Evolutionary conservation across 129 eudicot genomes (phyloP).

Genomic region (Lactuca sativa): DNA sequence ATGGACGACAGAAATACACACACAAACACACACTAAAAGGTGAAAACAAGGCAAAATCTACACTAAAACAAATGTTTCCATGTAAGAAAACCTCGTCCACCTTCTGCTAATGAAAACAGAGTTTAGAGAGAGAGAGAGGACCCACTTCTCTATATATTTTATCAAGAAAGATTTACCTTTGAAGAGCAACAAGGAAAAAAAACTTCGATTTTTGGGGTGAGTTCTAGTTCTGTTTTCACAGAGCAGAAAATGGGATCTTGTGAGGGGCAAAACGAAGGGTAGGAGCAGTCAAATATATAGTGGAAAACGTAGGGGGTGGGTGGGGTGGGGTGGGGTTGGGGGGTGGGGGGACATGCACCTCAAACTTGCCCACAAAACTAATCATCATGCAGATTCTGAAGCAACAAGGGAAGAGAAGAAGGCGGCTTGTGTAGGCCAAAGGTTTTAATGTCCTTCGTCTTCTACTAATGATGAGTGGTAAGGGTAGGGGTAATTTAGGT

Average conservation of each 20-base stretch:
- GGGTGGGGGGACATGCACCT: constrained; percentile 15
- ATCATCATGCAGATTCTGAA: constrained; percentile 23
- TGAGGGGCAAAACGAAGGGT: constrained; percentile 13
- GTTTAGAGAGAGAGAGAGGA: neutral
- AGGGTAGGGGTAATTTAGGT: constrained; percentile 6
- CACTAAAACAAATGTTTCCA: neutral
- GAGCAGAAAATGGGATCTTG: constrained; percentile 3
- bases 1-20: constrained; percentile 38
- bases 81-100: too few relatives aligned
- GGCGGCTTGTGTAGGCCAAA: constrained; percentile 26
- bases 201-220: constrained; percentile 3
- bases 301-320: neutral
- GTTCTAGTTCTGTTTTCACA: neutral
- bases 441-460: constrained; percentile 16
- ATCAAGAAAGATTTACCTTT: constrained; percentile 58
- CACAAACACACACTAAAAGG: constrained; percentile 2
- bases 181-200: neutral
- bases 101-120: neutral
- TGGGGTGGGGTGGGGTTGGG: neutral
- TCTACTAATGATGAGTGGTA: constrained; percentile 13
- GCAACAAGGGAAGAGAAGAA: constrained; percentile 16
- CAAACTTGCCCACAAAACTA: constrained; percentile 12
- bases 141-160: constrained; percentile 14
- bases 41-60: neutral
- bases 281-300: constrained; percentile 12